Base-by-base conservation (phyloP, 2,329 filamentous ascomycete species). In the Leptographium wingfieldii region DNA sequence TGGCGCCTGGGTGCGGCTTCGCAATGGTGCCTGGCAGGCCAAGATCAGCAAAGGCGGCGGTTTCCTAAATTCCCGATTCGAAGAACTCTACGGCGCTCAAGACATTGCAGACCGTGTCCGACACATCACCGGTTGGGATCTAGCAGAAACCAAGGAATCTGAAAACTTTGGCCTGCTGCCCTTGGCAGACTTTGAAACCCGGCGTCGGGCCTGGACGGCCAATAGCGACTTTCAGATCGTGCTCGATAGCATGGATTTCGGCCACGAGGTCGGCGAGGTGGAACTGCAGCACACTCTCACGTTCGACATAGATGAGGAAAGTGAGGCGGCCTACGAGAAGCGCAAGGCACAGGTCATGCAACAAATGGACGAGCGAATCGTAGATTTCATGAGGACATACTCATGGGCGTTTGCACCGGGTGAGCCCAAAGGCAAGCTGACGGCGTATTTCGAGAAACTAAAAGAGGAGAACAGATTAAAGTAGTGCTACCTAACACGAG, bases 251-350 rank as follows among this genome's bases (percentile, higher is more conserved):
- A 58, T 53, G 56, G 56, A 58, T 14, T 58, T 58, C 27, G 56
- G 56, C 31, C 56, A 58, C 49, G 48, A 52, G 22, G 56, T 58
- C 19, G 56, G 56, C 56, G 56, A 58, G 56, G 56, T 58, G 11
- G 56, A 58, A 49, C 49, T 58, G 56, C 25, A 58, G 49, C 40
- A 57, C 25, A 49, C 38, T 16, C 16, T 57, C 6, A n/a, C 33
- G 56, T 5, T 51, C 2, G 2, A 46, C 5, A 7, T 35, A 5
- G 38, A 14, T 3, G 38, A 3, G 38, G 22, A 40, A 2, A 14
- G 11, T 10, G 5, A 27, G 4, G 56, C 19, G 7, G 2, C 3
- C 48, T 10, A 9, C 7, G 48, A 58, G 33, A 11, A 3, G 46
- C 19, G 25, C 5, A 58, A 43, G 43, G 5, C 12, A 7, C n/a